Evolutionary conservation across 176 grass and related monocot species (phyloP).

Genomic region (Carex parvula): DNA sequence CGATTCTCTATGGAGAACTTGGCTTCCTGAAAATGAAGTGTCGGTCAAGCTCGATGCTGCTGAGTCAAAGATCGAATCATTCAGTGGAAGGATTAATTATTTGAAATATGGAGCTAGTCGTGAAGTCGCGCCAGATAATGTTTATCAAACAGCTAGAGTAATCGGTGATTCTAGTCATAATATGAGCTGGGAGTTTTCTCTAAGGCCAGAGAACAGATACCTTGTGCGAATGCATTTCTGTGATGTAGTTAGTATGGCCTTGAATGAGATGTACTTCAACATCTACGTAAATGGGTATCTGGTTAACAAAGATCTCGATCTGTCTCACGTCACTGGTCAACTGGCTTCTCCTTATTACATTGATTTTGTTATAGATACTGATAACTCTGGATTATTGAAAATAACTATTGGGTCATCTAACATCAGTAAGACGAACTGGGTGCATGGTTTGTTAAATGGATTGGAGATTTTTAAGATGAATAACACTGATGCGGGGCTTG

Average conservation of each 20-base stretch:
- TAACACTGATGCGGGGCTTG: constrained; percentile 53
- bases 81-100: constrained; percentile 74
- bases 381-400: constrained; percentile 39
- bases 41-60: constrained; percentile 38
- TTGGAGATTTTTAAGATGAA: constrained; percentile 98
- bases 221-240: constrained; percentile 94
- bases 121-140: constrained; percentile 72
- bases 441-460: constrained; percentile 73
- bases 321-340: constrained; percentile 46
- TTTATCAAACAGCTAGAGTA: constrained; percentile 68
- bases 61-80: constrained; percentile 29
- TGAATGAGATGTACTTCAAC: constrained; percentile 70
- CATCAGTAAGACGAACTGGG: constrained; percentile 37
- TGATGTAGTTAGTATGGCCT: constrained; percentile 61
- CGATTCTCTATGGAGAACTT: constrained; percentile 86
- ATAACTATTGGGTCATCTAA: constrained; percentile 54
- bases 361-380: constrained; percentile 62
- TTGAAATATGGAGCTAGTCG: constrained; percentile 56
- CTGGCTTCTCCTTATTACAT: constrained; percentile 85
- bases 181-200: constrained; percentile 63
- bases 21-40: constrained; percentile 54
- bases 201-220: constrained; percentile 52
- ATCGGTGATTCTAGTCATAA: constrained; percentile 41
- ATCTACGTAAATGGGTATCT: constrained; percentile 72
- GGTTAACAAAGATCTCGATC: constrained; percentile 62